Percentiles rank a stretch among this genome's conserved stretches.
Conservation (phyloP, 2,329 filamentous ascomycete species). For the Trichoderma simmonsii region DNA sequence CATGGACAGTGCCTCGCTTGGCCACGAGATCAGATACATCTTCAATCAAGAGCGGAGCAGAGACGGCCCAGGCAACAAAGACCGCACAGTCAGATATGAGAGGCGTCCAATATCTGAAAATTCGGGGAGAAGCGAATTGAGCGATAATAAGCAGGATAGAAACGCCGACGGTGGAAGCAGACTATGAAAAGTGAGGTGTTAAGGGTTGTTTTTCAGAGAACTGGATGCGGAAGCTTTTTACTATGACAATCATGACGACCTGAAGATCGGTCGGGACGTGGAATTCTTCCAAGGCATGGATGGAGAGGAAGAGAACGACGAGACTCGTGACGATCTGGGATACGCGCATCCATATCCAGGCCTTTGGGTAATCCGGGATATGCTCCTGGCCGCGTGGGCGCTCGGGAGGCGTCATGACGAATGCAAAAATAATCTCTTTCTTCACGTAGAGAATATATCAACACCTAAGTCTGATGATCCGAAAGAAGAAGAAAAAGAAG, state of each 20-base stretch:
- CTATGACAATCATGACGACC: background rate
- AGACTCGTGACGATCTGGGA: slow-evolving; percentile 48
- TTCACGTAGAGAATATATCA: background rate
- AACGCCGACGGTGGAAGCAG: background rate
- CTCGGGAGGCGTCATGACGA: slow-evolving; percentile 1
- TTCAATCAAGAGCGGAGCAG: slow-evolving; percentile 47
- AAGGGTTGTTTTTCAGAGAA: background rate
- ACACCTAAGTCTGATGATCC: background rate
- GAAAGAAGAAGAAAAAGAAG: background rate
- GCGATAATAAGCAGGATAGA: background rate
- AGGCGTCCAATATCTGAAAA: slow-evolving; percentile 29
- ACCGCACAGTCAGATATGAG: slow-evolving; percentile 42
- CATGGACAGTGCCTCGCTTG: background rate
- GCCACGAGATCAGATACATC: slow-evolving; percentile 34
- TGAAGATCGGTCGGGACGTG: background rate
- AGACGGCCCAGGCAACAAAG: slow-evolving; percentile 43
- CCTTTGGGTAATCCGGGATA: slow-evolving; percentile 43
- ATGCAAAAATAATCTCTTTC: background rate
- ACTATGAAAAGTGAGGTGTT: background rate
- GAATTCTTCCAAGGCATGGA: slow-evolving; percentile 25
- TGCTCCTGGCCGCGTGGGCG: slow-evolving; percentile 40
- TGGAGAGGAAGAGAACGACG: slow-evolving; percentile 40
- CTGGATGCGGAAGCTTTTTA: background rate
- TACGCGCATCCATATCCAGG: slow-evolving; percentile 44
- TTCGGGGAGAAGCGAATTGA: background rate